phyloP scores from a whole-genome alignment of 345 rosid species.

The Eucalyptus shirleyi region DNA sequence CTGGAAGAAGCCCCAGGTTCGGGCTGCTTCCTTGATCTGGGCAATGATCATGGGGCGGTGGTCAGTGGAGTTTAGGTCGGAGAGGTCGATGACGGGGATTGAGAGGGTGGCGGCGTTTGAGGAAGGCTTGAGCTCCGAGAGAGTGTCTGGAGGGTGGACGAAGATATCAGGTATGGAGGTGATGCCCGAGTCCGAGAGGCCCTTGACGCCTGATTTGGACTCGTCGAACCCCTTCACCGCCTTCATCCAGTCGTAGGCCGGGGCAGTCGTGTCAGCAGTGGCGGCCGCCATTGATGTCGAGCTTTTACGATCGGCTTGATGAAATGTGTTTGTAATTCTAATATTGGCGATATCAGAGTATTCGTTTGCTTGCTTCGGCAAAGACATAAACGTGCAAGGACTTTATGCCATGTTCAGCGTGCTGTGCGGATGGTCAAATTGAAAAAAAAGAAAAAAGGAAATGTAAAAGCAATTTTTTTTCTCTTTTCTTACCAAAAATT shows the following conservation, averaged over 20 bases:
- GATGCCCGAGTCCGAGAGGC: conserved; percentile 10
- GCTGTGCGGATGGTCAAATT: neutral
- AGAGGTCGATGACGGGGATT: conserved; percentile 6
- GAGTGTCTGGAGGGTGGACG: conserved; percentile 1
- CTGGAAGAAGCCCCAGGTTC: conserved; percentile 14
- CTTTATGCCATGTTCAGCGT: neutral
- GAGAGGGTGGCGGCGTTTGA: neutral
- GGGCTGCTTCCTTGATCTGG: conserved; percentile 4
- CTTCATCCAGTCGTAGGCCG: neutral
- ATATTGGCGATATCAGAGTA: neutral
- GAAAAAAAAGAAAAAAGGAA: neutral
- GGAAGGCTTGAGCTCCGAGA: neutral
- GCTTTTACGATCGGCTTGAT: neutral
- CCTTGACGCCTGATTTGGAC: conserved; percentile 13
- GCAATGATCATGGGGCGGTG: neutral
- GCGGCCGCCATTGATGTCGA: neutral
- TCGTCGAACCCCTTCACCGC: conserved; percentile 11
- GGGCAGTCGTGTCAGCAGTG: neutral
- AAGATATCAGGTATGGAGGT: conserved; percentile 8
- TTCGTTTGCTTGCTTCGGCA: neutral
- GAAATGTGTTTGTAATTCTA: neutral
- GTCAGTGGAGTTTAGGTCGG: neutral
- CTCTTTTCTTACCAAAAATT: neutral
- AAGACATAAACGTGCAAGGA: neutral
- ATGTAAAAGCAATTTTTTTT: neutral